These are phyloP conservation scores for Moesziomyces globuligerus DNA, from an alignment of 1,284 basidiomycete species.

Conservation along the genomic window DNA sequence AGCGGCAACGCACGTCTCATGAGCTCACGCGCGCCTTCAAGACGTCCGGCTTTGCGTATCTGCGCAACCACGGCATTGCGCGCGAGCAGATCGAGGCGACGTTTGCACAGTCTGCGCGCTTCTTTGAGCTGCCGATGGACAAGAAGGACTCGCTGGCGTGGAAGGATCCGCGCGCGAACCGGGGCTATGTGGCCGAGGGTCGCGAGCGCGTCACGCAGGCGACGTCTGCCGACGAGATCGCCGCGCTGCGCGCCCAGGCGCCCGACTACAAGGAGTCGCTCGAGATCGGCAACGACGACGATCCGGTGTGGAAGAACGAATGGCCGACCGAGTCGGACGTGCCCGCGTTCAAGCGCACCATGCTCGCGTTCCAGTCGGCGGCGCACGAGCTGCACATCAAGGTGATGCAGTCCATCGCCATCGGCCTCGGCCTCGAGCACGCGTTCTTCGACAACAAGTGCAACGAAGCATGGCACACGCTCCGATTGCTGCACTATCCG, in stretches of 20 bases:
- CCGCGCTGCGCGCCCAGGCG: slow-evolving; percentile 73
- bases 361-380: slow-evolving; percentile 79
- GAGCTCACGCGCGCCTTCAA: slow-evolving; percentile 81
- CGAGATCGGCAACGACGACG: slow-evolving; percentile 81
- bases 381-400: slow-evolving; percentile 76
- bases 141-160: slow-evolving; percentile 71
- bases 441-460: slow-evolving; percentile 28
- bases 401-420: slow-evolving; percentile 82
- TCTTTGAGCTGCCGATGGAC: slow-evolving; percentile 76
- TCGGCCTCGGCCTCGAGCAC: slow-evolving; percentile 73
- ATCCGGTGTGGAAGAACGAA: slow-evolving; percentile 72
- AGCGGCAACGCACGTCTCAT: slow-evolving; percentile 75
- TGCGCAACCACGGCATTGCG: slow-evolving; percentile 24
- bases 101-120: slow-evolving; percentile 78
- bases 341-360: slow-evolving; percentile 76
- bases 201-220: slow-evolving; percentile 83
- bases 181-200: slow-evolving; percentile 81
- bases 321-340: slow-evolving; percentile 78
- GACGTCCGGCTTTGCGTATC: slow-evolving; percentile 69
- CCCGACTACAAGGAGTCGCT: slow-evolving; percentile 81
- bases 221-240: slow-evolving; percentile 75
- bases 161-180: slow-evolving; percentile 77
- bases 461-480: slow-evolving; percentile 19
- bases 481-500: slow-evolving; percentile 24
- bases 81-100: slow-evolving; percentile 66